These are phyloP conservation scores for Trametes versicolor DNA, from an alignment of 1,284 basidiomycete species.

Conservation along the genomic window DNA sequence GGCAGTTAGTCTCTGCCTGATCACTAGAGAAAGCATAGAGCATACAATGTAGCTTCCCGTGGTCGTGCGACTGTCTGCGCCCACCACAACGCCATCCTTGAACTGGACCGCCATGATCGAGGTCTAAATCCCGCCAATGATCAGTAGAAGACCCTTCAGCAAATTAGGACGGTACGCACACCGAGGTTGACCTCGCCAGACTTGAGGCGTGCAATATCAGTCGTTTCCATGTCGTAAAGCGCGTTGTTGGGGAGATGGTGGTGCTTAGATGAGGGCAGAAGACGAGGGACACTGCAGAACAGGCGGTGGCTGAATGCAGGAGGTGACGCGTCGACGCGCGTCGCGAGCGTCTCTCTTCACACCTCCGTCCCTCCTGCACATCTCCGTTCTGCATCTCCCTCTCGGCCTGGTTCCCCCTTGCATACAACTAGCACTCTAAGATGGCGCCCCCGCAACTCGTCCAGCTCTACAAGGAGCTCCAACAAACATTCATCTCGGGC, in stretches of 20 bases:
- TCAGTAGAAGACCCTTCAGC: constrained; percentile 9
- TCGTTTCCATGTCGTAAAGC: constrained; percentile 66
- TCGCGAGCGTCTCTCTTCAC: constrained; percentile 40
- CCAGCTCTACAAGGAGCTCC: constrained; percentile 69
- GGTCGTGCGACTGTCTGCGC: constrained; percentile 97
- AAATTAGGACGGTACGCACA: constrained; percentile 60
- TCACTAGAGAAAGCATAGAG: not conserved
- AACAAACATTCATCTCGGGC: constrained; percentile 66
- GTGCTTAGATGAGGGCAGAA: constrained; percentile 36
- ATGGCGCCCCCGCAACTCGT: constrained; percentile 68
- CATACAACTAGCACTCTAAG: constrained; percentile 9
- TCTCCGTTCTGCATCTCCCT: constrained; percentile 35
- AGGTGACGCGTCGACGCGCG: constrained; percentile 68
- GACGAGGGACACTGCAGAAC: constrained; percentile 32
- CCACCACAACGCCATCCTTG: constrained; percentile 93
- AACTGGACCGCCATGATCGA: constrained; percentile 99
- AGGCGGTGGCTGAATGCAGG: constrained; percentile 41
- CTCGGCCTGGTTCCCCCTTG: constrained; percentile 1
- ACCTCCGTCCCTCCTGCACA: constrained; percentile 46
- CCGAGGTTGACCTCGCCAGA: constrained; percentile 95
- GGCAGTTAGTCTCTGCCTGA: not conserved
- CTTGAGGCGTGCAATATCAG: constrained; percentile 85
- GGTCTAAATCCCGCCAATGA: constrained; percentile 64
- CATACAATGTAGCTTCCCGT: constrained; percentile 95
- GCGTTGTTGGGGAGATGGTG: constrained; percentile 32